Evolutionary conservation across 495 filamentous ascomycete species (phyloP).

Genomic region (Penicillium simplicissimum): DNA sequence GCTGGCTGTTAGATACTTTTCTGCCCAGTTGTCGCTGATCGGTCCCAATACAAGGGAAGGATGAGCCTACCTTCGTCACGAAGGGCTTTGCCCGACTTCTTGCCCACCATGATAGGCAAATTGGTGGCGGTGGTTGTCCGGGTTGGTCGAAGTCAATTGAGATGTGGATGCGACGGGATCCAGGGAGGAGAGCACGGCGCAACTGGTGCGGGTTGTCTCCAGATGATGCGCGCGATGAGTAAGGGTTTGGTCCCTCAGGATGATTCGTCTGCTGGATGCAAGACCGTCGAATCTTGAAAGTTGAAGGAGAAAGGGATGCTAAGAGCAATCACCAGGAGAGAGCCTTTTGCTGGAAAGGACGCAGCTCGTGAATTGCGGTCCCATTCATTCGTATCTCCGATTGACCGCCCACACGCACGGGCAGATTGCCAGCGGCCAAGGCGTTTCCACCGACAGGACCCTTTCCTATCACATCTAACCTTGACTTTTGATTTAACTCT

Average conservation of each 20-base stretch:
- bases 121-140: not conserved
- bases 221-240: not conserved
- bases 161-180: conserved; percentile 17
- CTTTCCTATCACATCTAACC: conserved; percentile 3
- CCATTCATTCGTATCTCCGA: conserved; percentile 23
- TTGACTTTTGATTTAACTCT: conserved; percentile 6
- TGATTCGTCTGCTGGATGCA: too few species aligned
- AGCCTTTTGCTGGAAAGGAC: conserved; percentile 6
- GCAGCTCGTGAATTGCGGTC: conserved; percentile 10
- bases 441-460: conserved; percentile 28
- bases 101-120: conserved; percentile 56
- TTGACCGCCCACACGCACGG: conserved; percentile 37
- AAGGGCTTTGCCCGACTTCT: conserved; percentile 64
- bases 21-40: not conserved
- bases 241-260: not conserved
- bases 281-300: not conserved
- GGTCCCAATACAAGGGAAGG: not conserved
- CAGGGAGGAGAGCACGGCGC: conserved; percentile 22
- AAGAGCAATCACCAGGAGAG: conserved; percentile 2
- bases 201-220: conserved; percentile 6
- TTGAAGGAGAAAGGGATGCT: conserved; percentile 1
- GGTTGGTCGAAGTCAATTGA: conserved; percentile 11
- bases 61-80: conserved; percentile 62
- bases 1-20: conserved; percentile 6
- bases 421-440: conserved; percentile 27